phyloP scores from a whole-genome alignment of 2,329 filamentous ascomycete genomes.

The Fusarium continuum region DNA sequence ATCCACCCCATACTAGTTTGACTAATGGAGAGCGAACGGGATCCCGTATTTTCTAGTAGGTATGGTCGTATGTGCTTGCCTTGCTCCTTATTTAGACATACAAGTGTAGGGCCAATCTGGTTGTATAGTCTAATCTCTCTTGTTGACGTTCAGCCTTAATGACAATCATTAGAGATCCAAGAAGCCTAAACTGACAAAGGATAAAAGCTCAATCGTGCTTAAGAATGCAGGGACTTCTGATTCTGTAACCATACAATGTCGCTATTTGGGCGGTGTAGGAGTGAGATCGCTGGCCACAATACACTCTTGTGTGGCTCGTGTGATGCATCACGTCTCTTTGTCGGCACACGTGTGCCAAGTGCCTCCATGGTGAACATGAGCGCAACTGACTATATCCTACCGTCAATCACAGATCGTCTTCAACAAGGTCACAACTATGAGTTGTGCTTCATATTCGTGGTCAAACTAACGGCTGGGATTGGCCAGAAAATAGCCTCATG shows the following conservation, averaged over 20 bases:
- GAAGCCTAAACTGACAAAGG: too few relatives aligned
- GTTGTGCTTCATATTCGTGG: slow-evolving; percentile 26
- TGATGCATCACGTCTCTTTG: not conserved
- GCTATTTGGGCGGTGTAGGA: not conserved
- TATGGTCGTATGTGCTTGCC: too few relatives aligned
- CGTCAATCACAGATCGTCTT: not conserved
- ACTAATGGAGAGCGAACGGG: too few relatives aligned
- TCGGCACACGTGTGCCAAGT: slow-evolving; percentile 10
- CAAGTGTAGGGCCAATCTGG: too few relatives aligned
- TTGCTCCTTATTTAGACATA: too few relatives aligned
- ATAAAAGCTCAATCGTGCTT: too few relatives aligned
- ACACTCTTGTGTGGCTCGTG: not conserved
- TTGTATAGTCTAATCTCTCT: too few relatives aligned
- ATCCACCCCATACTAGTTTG: too few relatives aligned
- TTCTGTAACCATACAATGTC: not conserved
- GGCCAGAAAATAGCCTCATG: slow-evolving; percentile 13
- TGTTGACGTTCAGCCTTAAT: too few relatives aligned
- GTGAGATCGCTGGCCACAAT: not conserved
- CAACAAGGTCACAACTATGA: not conserved
- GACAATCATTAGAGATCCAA: too few relatives aligned
- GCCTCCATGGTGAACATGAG: not conserved
- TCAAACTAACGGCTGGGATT: slow-evolving; percentile 24
- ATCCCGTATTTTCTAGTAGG: too few relatives aligned
- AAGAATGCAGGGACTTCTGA: too few relatives aligned
- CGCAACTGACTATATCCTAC: not conserved